Percentiles rank a stretch among this genome's conserved stretches.
phyloP scores from a whole-genome alignment of 805 yeast genomes.

The Ogataea trehaloabstinens region DNA sequence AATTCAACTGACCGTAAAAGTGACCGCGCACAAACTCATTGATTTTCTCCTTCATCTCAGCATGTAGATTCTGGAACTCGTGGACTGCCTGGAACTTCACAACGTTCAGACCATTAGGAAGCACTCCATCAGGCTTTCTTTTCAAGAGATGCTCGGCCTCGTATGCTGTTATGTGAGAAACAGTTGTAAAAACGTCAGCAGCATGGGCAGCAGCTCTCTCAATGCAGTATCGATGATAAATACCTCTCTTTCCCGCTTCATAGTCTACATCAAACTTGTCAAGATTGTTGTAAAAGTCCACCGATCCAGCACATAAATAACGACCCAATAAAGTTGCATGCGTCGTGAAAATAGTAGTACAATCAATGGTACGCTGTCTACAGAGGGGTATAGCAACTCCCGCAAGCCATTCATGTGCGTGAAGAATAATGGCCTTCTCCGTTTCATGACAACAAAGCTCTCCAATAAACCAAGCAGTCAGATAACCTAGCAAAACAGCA shows the following conservation, averaged over 20 bases:
- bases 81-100: slow-evolving; percentile 96
- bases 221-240: slow-evolving; percentile 93
- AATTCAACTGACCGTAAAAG: slow-evolving; percentile 94
- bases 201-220: slow-evolving; percentile 96
- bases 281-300: slow-evolving; percentile 91
- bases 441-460: slow-evolving; percentile 84
- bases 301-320: slow-evolving; percentile 93
- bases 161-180: slow-evolving; percentile 94
- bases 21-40: slow-evolving; percentile 95
- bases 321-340: slow-evolving; percentile 96
- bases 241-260: slow-evolving; percentile 97
- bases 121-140: slow-evolving; percentile 95
- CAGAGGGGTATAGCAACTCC: slow-evolving; percentile 94
- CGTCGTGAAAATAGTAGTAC: slow-evolving; percentile 93
- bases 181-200: slow-evolving; percentile 96
- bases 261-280: slow-evolving; percentile 90
- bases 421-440: slow-evolving; percentile 86
- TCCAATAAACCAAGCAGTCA: slow-evolving; percentile 96
- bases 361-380: slow-evolving; percentile 86
- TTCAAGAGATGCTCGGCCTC: slow-evolving; percentile 91
- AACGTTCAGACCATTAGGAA: slow-evolving; percentile 95
- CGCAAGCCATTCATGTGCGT: slow-evolving; percentile 98
- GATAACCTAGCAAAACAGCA: slow-evolving; percentile 87
- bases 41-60: slow-evolving; percentile 84
- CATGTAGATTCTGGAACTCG: slow-evolving; percentile 96